Evolutionary conservation across 179 eudicot genomes (phyloP).

Genomic region (Carnegiea gigantea): DNA sequence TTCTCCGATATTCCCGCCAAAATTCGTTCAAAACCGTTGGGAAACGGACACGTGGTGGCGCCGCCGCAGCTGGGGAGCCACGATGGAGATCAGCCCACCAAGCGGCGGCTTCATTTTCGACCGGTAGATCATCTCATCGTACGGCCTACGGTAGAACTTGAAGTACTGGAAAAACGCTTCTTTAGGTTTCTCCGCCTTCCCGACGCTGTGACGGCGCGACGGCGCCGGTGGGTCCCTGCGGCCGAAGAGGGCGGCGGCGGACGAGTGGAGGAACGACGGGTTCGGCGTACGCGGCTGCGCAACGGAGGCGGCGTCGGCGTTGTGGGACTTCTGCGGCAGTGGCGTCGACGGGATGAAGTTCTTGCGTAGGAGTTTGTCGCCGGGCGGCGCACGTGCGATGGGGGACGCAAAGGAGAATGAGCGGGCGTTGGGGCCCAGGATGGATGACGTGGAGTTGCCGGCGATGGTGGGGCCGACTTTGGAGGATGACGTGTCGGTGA

Average conservation of each 20-base stretch:
- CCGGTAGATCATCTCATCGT: constrained; percentile 83
- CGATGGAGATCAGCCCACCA: constrained; percentile 80
- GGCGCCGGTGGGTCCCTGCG: constrained; percentile 17
- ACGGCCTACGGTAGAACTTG: constrained; percentile 66
- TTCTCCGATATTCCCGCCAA: not conserved
- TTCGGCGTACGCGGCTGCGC: constrained; percentile 69
- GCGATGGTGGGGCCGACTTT: constrained; percentile 59
- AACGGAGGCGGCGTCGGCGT: constrained; percentile 48
- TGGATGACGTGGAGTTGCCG: constrained; percentile 19
- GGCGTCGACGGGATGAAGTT: constrained; percentile 87
- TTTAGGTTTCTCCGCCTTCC: constrained; percentile 45
- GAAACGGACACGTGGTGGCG: constrained; percentile 88
- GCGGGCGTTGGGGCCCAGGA: constrained; percentile 63
- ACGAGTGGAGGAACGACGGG: constrained; percentile 73
- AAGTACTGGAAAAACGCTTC: constrained; percentile 61
- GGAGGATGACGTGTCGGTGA: constrained; percentile 59
- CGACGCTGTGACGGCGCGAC: constrained; percentile 34
- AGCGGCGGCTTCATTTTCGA: constrained; percentile 89
- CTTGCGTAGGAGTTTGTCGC: constrained; percentile 38
- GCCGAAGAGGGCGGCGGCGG: constrained; percentile 60
- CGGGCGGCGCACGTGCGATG: constrained; percentile 50
- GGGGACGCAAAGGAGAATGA: constrained; percentile 92
- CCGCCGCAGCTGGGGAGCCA: constrained; percentile 64
- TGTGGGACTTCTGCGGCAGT: constrained; percentile 68
- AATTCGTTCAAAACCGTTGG: constrained; percentile 65